Evolutionary conservation across 768 basidiomycete genomes (phyloP), one percentile per base, ranked within the genome.

Genomic region (Albatrellus ellisii): DNA sequence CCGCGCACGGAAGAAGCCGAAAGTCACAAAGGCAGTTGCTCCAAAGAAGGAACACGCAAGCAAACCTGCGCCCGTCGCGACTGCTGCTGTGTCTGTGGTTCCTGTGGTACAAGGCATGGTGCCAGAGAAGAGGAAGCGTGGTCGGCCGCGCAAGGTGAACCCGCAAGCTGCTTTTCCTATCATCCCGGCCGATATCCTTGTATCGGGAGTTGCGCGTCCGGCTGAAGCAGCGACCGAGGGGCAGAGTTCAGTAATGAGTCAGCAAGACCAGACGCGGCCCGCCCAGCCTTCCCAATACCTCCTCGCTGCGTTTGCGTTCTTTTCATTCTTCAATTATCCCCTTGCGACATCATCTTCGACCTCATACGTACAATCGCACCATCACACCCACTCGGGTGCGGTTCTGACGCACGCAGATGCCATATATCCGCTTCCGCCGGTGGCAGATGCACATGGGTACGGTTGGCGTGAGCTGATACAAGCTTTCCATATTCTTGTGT

Each of bases 271-370:
- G 15, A 44, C 43, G 11, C 49, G 46, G 34, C 51, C 48, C 28
- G 27, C 9, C n/a, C 44, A 47, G 33, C 41, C 46, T 38, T 31
- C 40, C 9, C 84, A 86, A 47, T 87, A 82, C 57, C 76, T 89
- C 39, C 73, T 90, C 36, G 85, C 83, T 21, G 75, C 75, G 21
- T 89, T 89, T 52, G 82, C 83, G 0, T 66, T 89, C 41, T 86
- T 90, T 62, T 87, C 83, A 0, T 82, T 89, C 62, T 84, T 87
- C 66, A 86, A 83, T 52, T 81, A 79, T 0, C 77, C 81, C 2
- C 57, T 83, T 14, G 68, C 77, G 0, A 65, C 71, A 1, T 58
- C 59, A 3, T 59, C 62, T 8, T 48, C 66, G 1, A 57, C 62
- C 5, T 49, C 56, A 22, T 53, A 56, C 8, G 42, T 55, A 18